Evolutionary conservation across 164 flowering plant species (phyloP), one percentile per base, ranked within the genome.

Genomic region (Sedum album): DNA sequence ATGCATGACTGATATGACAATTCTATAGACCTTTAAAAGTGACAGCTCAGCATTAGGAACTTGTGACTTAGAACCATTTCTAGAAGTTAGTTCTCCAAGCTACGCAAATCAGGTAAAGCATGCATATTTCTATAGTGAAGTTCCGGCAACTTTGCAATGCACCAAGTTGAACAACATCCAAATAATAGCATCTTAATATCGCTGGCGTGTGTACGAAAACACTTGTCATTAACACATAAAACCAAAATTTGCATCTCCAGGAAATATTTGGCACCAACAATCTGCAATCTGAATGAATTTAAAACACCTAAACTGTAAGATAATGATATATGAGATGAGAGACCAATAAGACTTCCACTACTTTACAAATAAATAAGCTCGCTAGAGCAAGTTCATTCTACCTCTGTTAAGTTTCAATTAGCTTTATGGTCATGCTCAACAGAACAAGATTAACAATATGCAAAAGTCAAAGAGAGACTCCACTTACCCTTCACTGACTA

Each of bases 401-500:
- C 1, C 30, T 55, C 31, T 21, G 25, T 55, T 55, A 23, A 6
- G 28, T 55, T 55, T 49, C 55, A 49, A 5, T 53, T 23, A 53
- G 1, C 9, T 39, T 39, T 13, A 3, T 55, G 31, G n/a, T n/a
- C n/a, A 55, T 25, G 10, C 13, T 23, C 60, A 55, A 55, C 31
- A 62, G 60, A 55, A 10, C 55, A 46, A n/a, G 21, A 18, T 48
- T 26, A 51, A 60, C 46, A 26, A 42, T 30, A 46, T 28, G 42
- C 30, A 26, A 35, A 15, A 36, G 66, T 31, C 51, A 67, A 25
- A 21, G 31, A 70, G 2, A 21, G 60, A 68, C 20, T 35, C 71
- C 67, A 77, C 96, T 83, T 81, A 94, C 99, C 99, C 99, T 84
- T 91, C 88, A 75, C 90, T 91, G 76, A 91, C 84, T 82, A 94